These are phyloP conservation scores for Gnetum montanum DNA, from an alignment of 75 land plant species.

Conservation along the genomic window DNA sequence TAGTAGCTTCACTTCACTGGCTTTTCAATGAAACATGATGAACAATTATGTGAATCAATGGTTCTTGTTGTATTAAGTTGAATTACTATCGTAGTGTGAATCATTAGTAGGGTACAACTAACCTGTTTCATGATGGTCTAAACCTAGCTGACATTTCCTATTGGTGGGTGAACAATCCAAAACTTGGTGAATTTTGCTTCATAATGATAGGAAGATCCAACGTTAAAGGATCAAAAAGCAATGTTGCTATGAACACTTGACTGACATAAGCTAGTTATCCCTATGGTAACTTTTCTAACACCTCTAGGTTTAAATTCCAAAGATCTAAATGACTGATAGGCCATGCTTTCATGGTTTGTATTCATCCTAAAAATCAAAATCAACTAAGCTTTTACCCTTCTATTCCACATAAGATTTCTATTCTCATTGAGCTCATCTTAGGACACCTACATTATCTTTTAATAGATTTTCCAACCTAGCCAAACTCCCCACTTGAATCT, in stretches of 20 bases:
- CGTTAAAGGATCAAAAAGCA: constrained; percentile 22
- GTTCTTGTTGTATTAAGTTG: constrained; percentile 25
- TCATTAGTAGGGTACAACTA: not conserved
- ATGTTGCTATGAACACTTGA: constrained; percentile 17
- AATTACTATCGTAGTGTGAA: constrained; percentile 9
- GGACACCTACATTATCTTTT: too few relatives aligned
- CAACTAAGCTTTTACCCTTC: not conserved
- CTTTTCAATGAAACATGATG: constrained; percentile 31
- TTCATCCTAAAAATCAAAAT: too few relatives aligned
- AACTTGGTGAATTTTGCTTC: constrained; percentile 23
- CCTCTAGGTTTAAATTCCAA: not conserved
- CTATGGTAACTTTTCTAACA: not conserved
- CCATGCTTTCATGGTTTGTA: too few relatives aligned
- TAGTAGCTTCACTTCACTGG: constrained; percentile 62
- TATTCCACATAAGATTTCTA: not conserved
- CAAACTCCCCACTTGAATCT: too few relatives aligned
- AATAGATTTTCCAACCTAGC: too few relatives aligned
- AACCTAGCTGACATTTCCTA: not conserved
- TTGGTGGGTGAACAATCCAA: constrained; percentile 36
- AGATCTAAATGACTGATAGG: too few relatives aligned
- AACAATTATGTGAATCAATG: constrained; percentile 26
- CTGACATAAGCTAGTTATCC: not conserved
- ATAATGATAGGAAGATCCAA: constrained; percentile 32
- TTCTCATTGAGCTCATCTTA: too few relatives aligned
- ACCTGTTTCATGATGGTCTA: not conserved